These are phyloP conservation scores for Xylariaceae sp. DNA, from an alignment of 2,329 filamentous ascomycete species.

Conservation along the genomic window DNA sequence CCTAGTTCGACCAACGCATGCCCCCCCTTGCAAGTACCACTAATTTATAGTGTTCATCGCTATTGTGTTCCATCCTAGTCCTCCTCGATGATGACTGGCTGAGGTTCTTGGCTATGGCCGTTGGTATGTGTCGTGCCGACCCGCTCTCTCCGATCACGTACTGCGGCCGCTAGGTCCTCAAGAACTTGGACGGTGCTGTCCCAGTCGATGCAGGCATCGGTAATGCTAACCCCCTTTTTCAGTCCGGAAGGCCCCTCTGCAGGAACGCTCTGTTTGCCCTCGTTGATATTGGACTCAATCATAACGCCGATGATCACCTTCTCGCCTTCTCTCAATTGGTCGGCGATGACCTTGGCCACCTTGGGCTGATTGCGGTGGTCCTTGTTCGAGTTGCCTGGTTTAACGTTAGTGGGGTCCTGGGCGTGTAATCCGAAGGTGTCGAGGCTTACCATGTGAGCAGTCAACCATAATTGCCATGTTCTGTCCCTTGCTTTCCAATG, in stretches of 20 bases:
- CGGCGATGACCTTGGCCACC: conserved; percentile 78
- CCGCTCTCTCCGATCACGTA: conserved; percentile 71
- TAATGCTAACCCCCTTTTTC: conserved; percentile 91
- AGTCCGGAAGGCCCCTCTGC: conserved; percentile 75
- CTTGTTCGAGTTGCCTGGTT: conserved; percentile 88
- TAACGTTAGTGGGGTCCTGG: conserved; percentile 13
- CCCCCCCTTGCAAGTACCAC: neutral
- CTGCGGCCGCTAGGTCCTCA: conserved; percentile 82
- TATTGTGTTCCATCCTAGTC: conserved; percentile 40
- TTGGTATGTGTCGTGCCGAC: conserved; percentile 39
- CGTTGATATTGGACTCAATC: conserved; percentile 98
- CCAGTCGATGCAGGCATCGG: conserved; percentile 95
- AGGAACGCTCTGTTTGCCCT: conserved; percentile 86
- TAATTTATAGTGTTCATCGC: neutral
- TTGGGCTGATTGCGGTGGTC: conserved; percentile 97
- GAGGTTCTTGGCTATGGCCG: conserved; percentile 35
- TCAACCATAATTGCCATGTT: conserved; percentile 95
- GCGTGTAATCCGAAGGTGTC: neutral
- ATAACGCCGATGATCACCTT: conserved; percentile 92
- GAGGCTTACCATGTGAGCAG: conserved; percentile 82
- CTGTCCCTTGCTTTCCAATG: conserved; percentile 79
- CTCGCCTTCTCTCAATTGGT: conserved; percentile 87
- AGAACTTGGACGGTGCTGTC: conserved; percentile 79
- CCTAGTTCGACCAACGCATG: neutral
- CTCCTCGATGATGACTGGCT: conserved; percentile 55